These are phyloP conservation scores for Brassica cretica DNA, from an alignment of 345 rosid species.

Conservation along the genomic window DNA sequence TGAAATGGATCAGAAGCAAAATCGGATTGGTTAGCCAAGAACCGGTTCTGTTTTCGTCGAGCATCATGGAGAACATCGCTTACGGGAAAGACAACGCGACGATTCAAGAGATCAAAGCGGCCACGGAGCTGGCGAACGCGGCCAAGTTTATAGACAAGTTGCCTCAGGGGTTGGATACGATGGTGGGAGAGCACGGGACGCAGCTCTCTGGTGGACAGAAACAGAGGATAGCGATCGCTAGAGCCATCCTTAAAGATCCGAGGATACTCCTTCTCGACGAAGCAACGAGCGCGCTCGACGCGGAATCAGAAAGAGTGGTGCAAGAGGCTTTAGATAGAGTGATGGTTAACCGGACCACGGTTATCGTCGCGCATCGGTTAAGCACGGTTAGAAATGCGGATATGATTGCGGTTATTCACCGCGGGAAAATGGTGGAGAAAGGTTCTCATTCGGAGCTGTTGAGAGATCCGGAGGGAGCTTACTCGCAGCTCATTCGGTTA, in stretches of 20 bases:
- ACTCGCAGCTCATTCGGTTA: constrained; percentile 68
- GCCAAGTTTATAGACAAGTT: constrained; percentile 71
- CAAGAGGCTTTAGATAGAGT: constrained; percentile 84
- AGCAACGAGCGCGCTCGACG: constrained; percentile 90
- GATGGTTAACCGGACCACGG: constrained; percentile 74
- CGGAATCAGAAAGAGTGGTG: constrained; percentile 82
- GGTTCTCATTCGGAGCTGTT: constrained; percentile 67
- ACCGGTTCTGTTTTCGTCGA: constrained; percentile 68
- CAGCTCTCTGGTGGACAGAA: constrained; percentile 97
- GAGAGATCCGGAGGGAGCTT: constrained; percentile 72
- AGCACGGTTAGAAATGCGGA: constrained; percentile 77
- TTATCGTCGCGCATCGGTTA: constrained; percentile 81
- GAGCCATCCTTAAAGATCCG: constrained; percentile 83
- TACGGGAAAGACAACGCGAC: constrained; percentile 81
- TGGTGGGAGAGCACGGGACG: constrained; percentile 94
- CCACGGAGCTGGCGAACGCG: constrained; percentile 77
- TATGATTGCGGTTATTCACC: constrained; percentile 73
- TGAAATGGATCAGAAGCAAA: constrained; percentile 72
- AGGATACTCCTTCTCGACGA: constrained; percentile 77
- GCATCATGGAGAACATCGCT: constrained; percentile 68
- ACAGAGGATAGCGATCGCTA: constrained; percentile 87
- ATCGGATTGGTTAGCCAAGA: constrained; percentile 88
- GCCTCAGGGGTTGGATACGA: constrained; percentile 82
- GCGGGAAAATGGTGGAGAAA: constrained; percentile 79
- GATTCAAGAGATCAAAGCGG: constrained; percentile 63